Base-by-base conservation (phyloP, 805 yeast genomes). In the Candida dajiaensis region DNA sequence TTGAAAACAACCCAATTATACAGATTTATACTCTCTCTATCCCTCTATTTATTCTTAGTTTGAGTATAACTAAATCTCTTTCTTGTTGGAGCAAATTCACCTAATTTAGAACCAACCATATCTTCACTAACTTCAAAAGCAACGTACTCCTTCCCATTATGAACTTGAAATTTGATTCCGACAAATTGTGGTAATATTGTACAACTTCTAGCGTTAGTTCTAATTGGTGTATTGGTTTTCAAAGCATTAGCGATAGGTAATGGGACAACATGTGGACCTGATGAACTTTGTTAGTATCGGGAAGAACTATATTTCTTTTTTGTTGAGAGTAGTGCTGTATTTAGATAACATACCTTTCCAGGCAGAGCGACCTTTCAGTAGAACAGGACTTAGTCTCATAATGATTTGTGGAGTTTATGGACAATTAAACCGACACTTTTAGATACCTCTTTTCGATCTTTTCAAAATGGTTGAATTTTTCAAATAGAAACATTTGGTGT, bases 121-220 rank as follows among this genome's bases (percentile, higher is more conserved):
- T 94, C 94, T 63, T 94, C 97, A 9, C 85, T 79, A 25, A 94
- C 78, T 54, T 83, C 88, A 44, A 94, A 76, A 43, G 89, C 88
- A 36, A 89, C 95, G 62, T 90, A 94, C 56, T 89, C 95, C 62
- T 85, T 87, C 25, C 99, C 99, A 67, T 94, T 94, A 69, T 94
- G 99, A 31, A 94, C 87, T 67, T 94, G 96, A 66, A 94, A 94
- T 57, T 82, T 85, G 47, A 94, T 72, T 5, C 99, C 99, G 29
- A 94, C 96, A 68, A 94, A 92, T 63, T 89, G 95, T 19, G 99
- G 99, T 42, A 94, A 71, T 45, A 94, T 87, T 18, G 98, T 94
- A 62, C 98, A 94, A 31, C 92, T 72, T 64, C 99, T 79, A 38
- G 97, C 97, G 58, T 89, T 88, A n/a, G 99, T 94, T 69, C 97